These are phyloP conservation scores for Irpex lacteus DNA, from an alignment of 1,284 basidiomycete species.

Conservation along the genomic window DNA sequence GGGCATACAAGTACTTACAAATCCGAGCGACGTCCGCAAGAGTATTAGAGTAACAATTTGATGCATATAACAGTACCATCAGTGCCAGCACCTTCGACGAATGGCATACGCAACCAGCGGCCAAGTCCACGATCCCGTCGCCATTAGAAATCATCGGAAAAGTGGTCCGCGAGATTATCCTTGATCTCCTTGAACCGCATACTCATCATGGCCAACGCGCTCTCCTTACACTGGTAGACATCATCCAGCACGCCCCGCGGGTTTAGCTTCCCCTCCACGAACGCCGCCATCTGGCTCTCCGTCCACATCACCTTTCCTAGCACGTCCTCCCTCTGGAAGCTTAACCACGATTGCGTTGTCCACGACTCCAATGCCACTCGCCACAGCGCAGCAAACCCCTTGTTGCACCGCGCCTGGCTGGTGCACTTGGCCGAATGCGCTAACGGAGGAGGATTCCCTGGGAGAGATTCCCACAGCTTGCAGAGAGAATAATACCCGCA, in stretches of 20 bases:
- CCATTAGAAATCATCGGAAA: slow-evolving; percentile 30
- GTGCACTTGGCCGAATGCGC: slow-evolving; percentile 38
- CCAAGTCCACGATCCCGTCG: not conserved
- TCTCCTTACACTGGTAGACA: slow-evolving; percentile 35
- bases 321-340: slow-evolving; percentile 36
- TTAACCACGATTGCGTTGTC: slow-evolving; percentile 31
- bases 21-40: no score
- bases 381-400: slow-evolving; percentile 41
- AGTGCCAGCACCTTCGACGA: no score
- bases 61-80: no score
- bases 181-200: slow-evolving; percentile 30
- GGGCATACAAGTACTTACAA: no score
- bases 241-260: slow-evolving; percentile 36
- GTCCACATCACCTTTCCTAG: slow-evolving; percentile 38
- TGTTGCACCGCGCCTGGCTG: slow-evolving; percentile 39
- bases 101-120: no score
- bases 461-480: slow-evolving; percentile 39
- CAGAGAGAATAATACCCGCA: slow-evolving; percentile 42
- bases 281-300: slow-evolving; percentile 38
- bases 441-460: slow-evolving; percentile 35
- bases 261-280: slow-evolving; percentile 39
- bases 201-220: slow-evolving; percentile 27
- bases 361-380: slow-evolving; percentile 34
- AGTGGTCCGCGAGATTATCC: slow-evolving; percentile 32
- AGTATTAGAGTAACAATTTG: no score